Base-by-base conservation (phyloP, 1,139 yeast genomes). In the Magnusiomyces sp. region DNA sequence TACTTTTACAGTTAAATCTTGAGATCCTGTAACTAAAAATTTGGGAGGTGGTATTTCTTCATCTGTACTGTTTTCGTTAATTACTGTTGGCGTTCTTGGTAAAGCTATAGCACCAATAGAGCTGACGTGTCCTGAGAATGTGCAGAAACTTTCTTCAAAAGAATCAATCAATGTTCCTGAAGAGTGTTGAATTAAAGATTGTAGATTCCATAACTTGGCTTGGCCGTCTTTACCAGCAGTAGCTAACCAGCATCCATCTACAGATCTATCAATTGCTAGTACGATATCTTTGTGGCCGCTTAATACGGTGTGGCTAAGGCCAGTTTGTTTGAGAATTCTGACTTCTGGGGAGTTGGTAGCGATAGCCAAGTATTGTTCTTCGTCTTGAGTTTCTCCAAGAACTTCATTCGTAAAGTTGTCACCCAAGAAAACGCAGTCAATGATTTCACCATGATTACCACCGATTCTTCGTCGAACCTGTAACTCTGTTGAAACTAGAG, bases 331-430 rank as follows among this genome's bases (percentile, higher is more conserved):
- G 41, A 88, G 76, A 11, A 92, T 68, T 62, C 97, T 74, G 49
- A 92, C 71, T 2, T 94, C 81, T n/a, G 97, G 95, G 0, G 97
- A 85, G 66, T 92, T 92, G 11, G 98, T 90, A 1, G 97, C 97
- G 58, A 92, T 69, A 1, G 95, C 97, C 46, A 90, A 65, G 38
- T 54, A 52, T 20, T 61, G 58, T 32, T 70, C 62, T 41, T 75
- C 66, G 42, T 70, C 66, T n/a, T n/a, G n/a, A n/a, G n/a, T n/a
- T n/a, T n/a, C n/a, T n/a, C n/a, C n/a, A n/a, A n/a, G n/a, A n/a
- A n/a, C n/a, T n/a, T n/a, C n/a, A n/a, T n/a, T n/a, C n/a, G n/a
- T n/a, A n/a, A n/a, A n/a, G n/a, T n/a, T n/a, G 11, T 72, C 66
- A 7, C 94, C 95, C 40, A 82, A 84, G 61, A 81, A 83, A 56